Conservation (phyloP, 2,329 filamentous ascomycete species). For the Penicillium sp. region DNA sequence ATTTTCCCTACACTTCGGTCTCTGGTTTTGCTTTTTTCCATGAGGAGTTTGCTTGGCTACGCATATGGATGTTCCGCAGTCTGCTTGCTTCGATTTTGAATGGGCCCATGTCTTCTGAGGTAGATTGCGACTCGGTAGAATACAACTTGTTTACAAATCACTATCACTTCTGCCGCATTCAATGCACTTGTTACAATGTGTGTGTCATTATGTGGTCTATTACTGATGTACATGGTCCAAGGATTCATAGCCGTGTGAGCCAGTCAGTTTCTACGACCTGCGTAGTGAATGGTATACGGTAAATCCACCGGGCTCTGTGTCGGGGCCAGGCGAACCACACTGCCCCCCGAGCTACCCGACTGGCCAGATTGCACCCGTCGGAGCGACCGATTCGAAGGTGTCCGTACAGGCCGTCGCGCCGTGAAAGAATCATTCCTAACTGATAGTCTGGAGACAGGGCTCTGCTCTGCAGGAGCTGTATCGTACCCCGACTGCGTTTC, state of each 20-base stretch:
- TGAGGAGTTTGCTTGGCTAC: neutral
- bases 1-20: neutral
- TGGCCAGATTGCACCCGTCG: slow-evolving; percentile 34
- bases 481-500: slow-evolving; percentile 32
- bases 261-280: neutral
- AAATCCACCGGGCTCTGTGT: neutral
- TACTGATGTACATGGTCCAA: neutral
- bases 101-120: neutral
- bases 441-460: slow-evolving; percentile 20
- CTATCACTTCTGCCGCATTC: neutral
- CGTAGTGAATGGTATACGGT: slow-evolving; percentile 1
- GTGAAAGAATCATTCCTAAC: slow-evolving; percentile 17
- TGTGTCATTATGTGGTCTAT: neutral
- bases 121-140: neutral
- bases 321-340: slow-evolving; percentile 40
- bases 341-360: slow-evolving; percentile 38
- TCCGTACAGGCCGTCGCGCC: slow-evolving; percentile 22
- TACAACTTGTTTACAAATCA: neutral
- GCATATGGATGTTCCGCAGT: neutral
- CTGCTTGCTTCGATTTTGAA: neutral
- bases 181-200: neutral
- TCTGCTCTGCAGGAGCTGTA: slow-evolving; percentile 28
- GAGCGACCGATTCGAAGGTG: slow-evolving; percentile 40
- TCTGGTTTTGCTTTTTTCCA: neutral
- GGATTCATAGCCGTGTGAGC: neutral